A percentile compares a stretch with the other conserved stretches of the same genome.
Evolutionary conservation across 2,329 filamentous ascomycete genomes (phyloP).

Genomic region (Coleophoma eucalyptorum): DNA sequence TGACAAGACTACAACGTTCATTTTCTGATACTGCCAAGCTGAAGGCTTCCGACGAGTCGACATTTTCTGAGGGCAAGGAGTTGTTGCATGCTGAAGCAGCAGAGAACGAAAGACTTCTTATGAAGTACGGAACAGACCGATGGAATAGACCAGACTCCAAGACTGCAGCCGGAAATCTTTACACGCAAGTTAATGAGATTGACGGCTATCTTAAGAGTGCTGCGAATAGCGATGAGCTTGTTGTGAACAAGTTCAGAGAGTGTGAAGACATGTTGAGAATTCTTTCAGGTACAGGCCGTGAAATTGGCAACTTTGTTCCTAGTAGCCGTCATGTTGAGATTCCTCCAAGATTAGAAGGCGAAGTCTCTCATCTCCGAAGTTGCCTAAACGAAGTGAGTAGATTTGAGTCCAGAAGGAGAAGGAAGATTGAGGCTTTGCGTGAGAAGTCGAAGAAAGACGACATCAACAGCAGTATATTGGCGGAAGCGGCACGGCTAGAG

Average conservation of each 20-base stretch:
- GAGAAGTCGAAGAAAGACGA: slow-evolving; percentile 84
- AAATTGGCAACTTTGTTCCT: slow-evolving; percentile 84
- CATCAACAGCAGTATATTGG: slow-evolving; percentile 78
- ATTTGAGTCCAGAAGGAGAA: slow-evolving; percentile 74
- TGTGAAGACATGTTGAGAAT: slow-evolving; percentile 73
- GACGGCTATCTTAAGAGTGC: slow-evolving; percentile 80
- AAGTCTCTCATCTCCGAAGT: slow-evolving; percentile 72
- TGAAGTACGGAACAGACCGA: slow-evolving; percentile 80
- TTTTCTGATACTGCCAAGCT: slow-evolving; percentile 89
- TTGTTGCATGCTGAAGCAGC: slow-evolving; percentile 75
- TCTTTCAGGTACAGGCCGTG: slow-evolving; percentile 74
- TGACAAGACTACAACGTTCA: slow-evolving; percentile 71
- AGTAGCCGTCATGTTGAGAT: slow-evolving; percentile 77
- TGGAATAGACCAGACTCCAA: slow-evolving; percentile 73
- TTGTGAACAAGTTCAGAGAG: slow-evolving; percentile 70
- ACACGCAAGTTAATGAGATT: slow-evolving; percentile 55
- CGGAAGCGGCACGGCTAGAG: slow-evolving; percentile 81
- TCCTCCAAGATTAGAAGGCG: slow-evolving; percentile 74
- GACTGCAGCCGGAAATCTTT: slow-evolving; percentile 50
- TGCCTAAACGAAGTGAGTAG: slow-evolving; percentile 82
- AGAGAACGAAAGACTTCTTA: slow-evolving; percentile 73
- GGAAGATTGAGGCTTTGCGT: slow-evolving; percentile 74
- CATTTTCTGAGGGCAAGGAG: slow-evolving; percentile 80
- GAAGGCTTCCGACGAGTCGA: slow-evolving; percentile 70
- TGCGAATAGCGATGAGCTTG: slow-evolving; percentile 58